Percentiles rank a stretch among this genome's conserved stretches.
Conservation (phyloP, 805 yeast genomes). For the Candida nanaspora region DNA sequence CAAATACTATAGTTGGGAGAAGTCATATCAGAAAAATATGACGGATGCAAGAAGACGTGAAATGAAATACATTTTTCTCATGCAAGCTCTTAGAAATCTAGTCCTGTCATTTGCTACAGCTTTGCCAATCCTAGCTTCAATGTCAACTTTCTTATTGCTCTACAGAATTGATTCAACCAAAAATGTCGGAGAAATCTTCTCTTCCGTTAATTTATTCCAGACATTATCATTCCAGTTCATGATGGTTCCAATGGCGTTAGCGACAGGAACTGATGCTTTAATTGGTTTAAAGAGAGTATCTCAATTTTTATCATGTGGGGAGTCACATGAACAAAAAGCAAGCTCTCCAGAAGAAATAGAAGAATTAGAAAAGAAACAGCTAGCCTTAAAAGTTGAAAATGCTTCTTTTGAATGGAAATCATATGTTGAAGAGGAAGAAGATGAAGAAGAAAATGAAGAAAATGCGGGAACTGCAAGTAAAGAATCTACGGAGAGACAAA, state of each 20-base stretch:
- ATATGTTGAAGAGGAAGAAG: conserved; percentile 28
- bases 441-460: conserved; percentile 10
- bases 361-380: conserved; percentile 13
- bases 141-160: conserved; percentile 43
- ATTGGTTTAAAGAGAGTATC: conserved; percentile 55
- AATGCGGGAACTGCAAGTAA: conserved; percentile 1
- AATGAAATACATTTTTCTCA: conserved; percentile 45
- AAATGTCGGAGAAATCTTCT: conserved; percentile 55
- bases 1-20: conserved; percentile 88
- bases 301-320: conserved; percentile 34
- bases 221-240: conserved; percentile 55
- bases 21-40: conserved; percentile 57
- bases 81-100: conserved; percentile 59
- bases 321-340: conserved; percentile 32
- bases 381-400: conserved; percentile 43
- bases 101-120: conserved; percentile 52
- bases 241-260: conserved; percentile 62
- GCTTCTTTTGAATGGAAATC: conserved; percentile 70
- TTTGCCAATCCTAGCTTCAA: conserved; percentile 59
- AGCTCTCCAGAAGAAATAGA: conserved; percentile 13
- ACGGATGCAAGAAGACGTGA: conserved; percentile 53
- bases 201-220: conserved; percentile 62
- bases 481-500: too few species aligned
- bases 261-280: conserved; percentile 57
- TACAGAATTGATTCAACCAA: conserved; percentile 28